These are phyloP conservation scores for Allium sativum DNA, from an alignment of 106 monocot species.

Conservation along the genomic window DNA sequence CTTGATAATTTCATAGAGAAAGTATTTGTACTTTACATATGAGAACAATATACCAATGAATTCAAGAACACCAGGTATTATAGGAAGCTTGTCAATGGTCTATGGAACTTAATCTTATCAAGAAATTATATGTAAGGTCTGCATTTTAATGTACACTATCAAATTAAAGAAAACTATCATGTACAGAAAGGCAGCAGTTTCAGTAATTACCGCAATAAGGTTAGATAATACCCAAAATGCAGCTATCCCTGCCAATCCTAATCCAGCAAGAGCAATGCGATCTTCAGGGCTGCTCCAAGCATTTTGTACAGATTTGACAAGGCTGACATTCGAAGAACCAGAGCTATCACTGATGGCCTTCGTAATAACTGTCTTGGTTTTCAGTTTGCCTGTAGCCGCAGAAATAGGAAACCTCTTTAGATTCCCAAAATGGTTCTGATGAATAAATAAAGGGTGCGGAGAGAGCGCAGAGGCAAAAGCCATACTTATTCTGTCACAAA, in stretches of 20 bases:
- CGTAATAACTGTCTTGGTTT: conserved; percentile 13
- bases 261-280: conserved; percentile 59
- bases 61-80: conserved; percentile 49
- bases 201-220: conserved; percentile 42
- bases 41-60: conserved; percentile 80
- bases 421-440: too few relatives aligned
- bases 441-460: too few relatives aligned
- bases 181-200: neutral
- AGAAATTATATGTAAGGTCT: neutral
- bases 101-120: conserved; percentile 16
- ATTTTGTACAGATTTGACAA: conserved; percentile 45
- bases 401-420: too few relatives aligned
- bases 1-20: neutral
- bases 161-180: neutral
- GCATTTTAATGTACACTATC: neutral
- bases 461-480: too few relatives aligned
- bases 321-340: conserved; percentile 62
- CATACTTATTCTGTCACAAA: too few relatives aligned
- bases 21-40: conserved; percentile 32
- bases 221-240: conserved; percentile 67
- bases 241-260: conserved; percentile 71
- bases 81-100: conserved; percentile 77
- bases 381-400: conserved; percentile 16
- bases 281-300: conserved; percentile 45
- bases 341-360: conserved; percentile 51